Evolutionary conservation across 1,284 basidiomycete species (phyloP), one percentile per base, ranked within the genome.

Genomic region (Cutaneotrichosporon daszewskae): DNA sequence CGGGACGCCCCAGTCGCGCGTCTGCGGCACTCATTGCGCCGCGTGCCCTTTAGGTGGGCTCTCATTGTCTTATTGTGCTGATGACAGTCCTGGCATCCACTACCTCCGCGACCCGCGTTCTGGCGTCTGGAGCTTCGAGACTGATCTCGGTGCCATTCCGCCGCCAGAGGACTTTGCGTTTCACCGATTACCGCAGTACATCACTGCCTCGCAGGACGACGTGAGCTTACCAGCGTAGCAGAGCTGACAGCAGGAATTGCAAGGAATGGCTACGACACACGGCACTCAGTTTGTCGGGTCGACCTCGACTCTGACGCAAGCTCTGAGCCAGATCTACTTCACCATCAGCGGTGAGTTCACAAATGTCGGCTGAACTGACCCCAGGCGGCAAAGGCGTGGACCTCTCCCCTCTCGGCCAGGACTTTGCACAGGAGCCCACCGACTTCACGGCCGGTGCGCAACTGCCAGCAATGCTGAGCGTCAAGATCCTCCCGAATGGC

Each of bases 21-120:
- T 2, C 77, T 97, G 1, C 76, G 80, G 0, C 87, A 90, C 62
- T 82, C 82, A 2, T 74, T 97, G 2, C 84, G 87, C 38, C 78
- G 87, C 12, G 85, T 88, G 1, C 72, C 94, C 17, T 90, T 90
- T n/a, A n/a, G n/a, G n/a, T n/a, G n/a, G n/a, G n/a, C n/a, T n/a
- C n/a, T n/a, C n/a, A n/a, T n/a, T n/a, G n/a, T n/a, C n/a, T n/a
- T n/a, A n/a, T n/a, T n/a, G n/a, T n/a, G n/a, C n/a, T n/a, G n/a
- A n/a, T n/a, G n/a, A n/a, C 75, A 91, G 87, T 56, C 87, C 87
- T 3, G 90, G 90, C n/a, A 84, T 95, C 0, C 87, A 94, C 61
- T 88, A 86, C 82, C 69, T 96, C 2, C 81, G 82, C 57, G 91
- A 98, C 59, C 85, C 87, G 1, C 77, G 87, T 9, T 86, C 89